These are phyloP conservation scores for Chaetomium fimeti DNA, from an alignment of 495 filamentous ascomycete genomes.

Conservation along the genomic window DNA sequence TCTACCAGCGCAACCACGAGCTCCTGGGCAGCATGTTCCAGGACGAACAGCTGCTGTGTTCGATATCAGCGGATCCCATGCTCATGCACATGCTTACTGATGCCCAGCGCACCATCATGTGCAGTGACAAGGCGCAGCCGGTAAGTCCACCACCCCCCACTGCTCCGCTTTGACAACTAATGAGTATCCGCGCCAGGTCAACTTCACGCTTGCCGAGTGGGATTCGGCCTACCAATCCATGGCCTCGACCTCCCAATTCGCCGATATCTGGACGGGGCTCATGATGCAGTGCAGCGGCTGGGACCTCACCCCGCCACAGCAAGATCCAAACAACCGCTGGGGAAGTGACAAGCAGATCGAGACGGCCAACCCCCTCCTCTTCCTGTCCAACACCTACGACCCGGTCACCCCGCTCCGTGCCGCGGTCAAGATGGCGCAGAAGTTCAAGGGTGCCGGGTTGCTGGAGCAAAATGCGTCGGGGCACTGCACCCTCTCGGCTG, in stretches of 20 bases:
- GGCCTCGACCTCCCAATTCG: conserved; percentile 41
- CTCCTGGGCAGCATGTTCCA: conserved; percentile 14
- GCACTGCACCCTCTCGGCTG: conserved; percentile 44
- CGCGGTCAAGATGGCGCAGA: conserved; percentile 53
- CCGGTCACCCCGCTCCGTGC: conserved; percentile 57
- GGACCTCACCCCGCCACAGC: conserved; percentile 30
- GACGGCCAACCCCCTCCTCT: conserved; percentile 58
- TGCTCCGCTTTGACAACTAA: too few species aligned
- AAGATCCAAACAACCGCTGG: neutral
- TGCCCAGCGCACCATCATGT: conserved; percentile 45
- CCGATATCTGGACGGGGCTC: conserved; percentile 46
- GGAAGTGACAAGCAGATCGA: conserved; percentile 31
- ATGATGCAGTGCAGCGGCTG: conserved; percentile 48
- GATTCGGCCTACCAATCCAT: conserved; percentile 38
- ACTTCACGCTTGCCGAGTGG: conserved; percentile 42
- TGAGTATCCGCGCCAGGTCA: conserved; percentile 26
- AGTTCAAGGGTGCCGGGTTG: conserved; percentile 47
- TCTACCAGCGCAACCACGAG: conserved; percentile 25
- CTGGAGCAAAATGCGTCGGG: conserved; percentile 47
- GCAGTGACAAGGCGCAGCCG: conserved; percentile 46
- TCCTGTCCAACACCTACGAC: conserved; percentile 59
- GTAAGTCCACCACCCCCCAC: conserved; percentile 20
- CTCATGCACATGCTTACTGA: conserved; percentile 48
- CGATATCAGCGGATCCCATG: conserved; percentile 36
- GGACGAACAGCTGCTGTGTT: conserved; percentile 35